Base-by-base conservation (phyloP, 305 asterid genomes). In the Coffea humblotiana region DNA sequence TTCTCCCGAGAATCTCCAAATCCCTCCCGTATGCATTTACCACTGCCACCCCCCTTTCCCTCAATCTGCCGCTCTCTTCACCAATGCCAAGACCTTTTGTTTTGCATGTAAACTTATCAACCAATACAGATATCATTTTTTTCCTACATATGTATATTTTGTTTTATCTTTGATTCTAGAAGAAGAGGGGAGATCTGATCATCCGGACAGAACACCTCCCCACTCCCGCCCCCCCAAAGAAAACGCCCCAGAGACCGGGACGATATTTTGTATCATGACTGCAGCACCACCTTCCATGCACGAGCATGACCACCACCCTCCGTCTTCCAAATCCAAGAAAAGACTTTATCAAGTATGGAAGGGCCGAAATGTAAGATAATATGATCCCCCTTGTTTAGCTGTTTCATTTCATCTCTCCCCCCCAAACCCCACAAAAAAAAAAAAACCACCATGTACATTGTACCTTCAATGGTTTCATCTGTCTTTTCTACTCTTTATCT, bases 331-430 rank as follows among this genome's bases (percentile, higher is more conserved):
- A 76, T 70, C 82, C 63, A 83, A 85, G 87, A 88, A 27, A 76
- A 88, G 97, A 87, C 90, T 92, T 73, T 92, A 95, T 85, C 91
- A 88, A 85, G 90, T 91, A 73, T 95, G 99, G 99, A 89, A 84
- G 86, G 99, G 99, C 77, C 97, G 97, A 74, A 95, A 93, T 82
- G 99, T 95, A 86, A 86, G 88, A 48, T 23, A 21, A 49, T 54
- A 29, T 52, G 23, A 51, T 65, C 67, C 27, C 27, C 35, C 11
- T 8, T 37, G 43, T 37, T 37, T 37, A 37, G 43, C 43, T 37
- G 43, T 37, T 37, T 37, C 43, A 37, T 37, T 37, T 37, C 43
- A 37, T 29, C 32, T 29, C 32, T 29, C 32, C 32, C 32, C 32
- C 32, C 32, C 32, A 29, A 29, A 29, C 32, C 32, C 32, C 32